A percentile compares a stretch with the other conserved stretches of the same genome.
phyloP scores from a whole-genome alignment of 2,329 filamentous ascomycete species.

The Calonectria henricotiae region DNA sequence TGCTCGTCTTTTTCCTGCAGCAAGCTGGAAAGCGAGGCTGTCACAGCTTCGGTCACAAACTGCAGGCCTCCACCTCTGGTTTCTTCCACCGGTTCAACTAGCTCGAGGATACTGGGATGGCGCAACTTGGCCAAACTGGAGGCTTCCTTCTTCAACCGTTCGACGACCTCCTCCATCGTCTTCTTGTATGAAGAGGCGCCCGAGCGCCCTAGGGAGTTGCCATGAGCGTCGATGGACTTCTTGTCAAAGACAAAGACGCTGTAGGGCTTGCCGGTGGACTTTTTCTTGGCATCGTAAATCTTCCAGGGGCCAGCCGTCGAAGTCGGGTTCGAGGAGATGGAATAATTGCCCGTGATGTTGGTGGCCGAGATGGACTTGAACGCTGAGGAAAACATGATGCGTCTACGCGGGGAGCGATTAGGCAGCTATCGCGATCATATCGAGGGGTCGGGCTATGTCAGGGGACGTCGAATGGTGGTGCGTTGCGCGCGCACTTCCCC shows the following conservation, averaged over 20 bases:
- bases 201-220: conserved; percentile 59
- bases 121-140: conserved; percentile 89
- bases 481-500: conserved; percentile 24
- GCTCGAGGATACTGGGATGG: conserved; percentile 92
- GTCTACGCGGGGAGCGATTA: conserved; percentile 41
- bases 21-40: conserved; percentile 87
- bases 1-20: conserved; percentile 92
- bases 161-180: conserved; percentile 89
- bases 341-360: conserved; percentile 95
- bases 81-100: conserved; percentile 96
- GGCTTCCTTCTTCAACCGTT: conserved; percentile 92
- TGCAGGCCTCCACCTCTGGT: conserved; percentile 92
- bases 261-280: conserved; percentile 89
- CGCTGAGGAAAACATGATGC: conserved; percentile 89
- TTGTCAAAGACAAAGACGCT: conserved; percentile 97
- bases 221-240: conserved; percentile 81
- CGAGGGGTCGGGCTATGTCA: conserved; percentile 40
- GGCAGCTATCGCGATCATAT: conserved; percentile 51
- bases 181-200: conserved; percentile 81
- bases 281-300: conserved; percentile 98
- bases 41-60: conserved; percentile 95
- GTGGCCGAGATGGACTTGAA: conserved; percentile 93
- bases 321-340: conserved; percentile 82
- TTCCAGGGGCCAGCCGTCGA: conserved; percentile 94
- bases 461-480: conserved; percentile 20